Evolutionary conservation across 257 asterid genomes (phyloP).

Genomic region (Plantago elongata): DNA sequence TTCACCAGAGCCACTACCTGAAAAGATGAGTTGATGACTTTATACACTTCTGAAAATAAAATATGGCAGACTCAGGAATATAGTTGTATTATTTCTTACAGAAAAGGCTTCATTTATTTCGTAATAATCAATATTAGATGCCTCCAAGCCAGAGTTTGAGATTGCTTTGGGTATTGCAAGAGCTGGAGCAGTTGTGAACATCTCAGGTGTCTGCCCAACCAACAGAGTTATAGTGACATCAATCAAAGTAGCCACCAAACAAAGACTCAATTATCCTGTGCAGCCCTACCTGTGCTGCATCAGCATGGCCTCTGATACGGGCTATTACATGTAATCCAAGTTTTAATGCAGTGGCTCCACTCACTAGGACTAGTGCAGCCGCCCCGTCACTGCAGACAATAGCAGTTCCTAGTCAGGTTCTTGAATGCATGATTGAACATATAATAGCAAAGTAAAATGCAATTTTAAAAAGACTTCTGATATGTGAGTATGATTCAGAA

Average conservation of each 20-base stretch:
- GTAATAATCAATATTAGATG: conserved; percentile 69
- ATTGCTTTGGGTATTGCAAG: conserved; percentile 94
- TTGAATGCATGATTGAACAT: neutral
- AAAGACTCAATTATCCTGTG: neutral
- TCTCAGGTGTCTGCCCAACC: conserved; percentile 79
- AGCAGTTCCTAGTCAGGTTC: conserved; percentile 1
- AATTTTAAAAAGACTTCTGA: neutral
- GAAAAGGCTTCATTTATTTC: conserved; percentile 97
- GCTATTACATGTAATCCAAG: conserved; percentile 76
- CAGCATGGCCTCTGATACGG: conserved; percentile 82
- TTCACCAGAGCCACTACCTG: conserved; percentile 93
- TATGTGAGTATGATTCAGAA: neutral
- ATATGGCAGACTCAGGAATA: neutral
- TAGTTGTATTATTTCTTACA: conserved; percentile 38
- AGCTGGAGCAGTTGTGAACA: conserved; percentile 93
- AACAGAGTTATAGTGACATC: conserved; percentile 22
- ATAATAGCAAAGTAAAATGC: neutral
- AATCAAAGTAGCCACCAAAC: conserved; percentile 4
- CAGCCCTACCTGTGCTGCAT: conserved; percentile 86
- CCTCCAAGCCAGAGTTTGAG: conserved; percentile 59
- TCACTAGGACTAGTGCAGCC: conserved; percentile 86
- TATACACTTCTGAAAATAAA: conserved; percentile 13
- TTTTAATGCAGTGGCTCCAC: conserved; percentile 69
- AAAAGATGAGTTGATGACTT: conserved; percentile 20
- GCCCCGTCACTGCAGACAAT: conserved; percentile 78